Evolutionary conservation across 2,329 filamentous ascomycete genomes (phyloP), one percentile per base, ranked within the genome.

Genomic region (Colletotrichum incanum): DNA sequence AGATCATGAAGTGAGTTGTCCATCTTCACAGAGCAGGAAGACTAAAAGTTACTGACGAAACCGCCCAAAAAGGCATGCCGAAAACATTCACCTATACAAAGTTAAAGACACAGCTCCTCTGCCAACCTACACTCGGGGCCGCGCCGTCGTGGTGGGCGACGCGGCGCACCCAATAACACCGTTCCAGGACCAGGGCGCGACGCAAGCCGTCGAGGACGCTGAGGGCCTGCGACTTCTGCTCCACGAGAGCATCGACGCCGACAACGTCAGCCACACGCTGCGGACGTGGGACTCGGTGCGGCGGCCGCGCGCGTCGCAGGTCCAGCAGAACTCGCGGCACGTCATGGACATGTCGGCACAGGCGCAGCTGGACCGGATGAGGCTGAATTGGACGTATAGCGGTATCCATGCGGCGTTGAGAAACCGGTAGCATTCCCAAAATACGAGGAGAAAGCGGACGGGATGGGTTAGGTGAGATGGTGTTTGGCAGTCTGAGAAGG

Each of bases 41-140:
- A 26, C 4, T 28, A 3, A 18, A 5, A 45, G 5, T 6, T 9
- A 8, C 14, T 20, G 20, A 49, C 6, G 3, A 6, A 37, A 5
- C 1, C 8, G 20, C 20, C 9, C 5, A n/a, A n/a, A 47, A 28
- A 67, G 68, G 8, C 43, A 52, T 52, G 65, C 43, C 14, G 65
- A 72, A 2, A 31, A 59, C 16, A 59, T 72, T 34, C 31, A 59
- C 7, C 37, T 72, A 5, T 72, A 72, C 59, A 62, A 63, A 12
- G 69, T 69, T 52, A 63, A 49, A 12, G 85, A 86, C 71, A 73
- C 83, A 20, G 83, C 84, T 56, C 81, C 83, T 0, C 67, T 86
- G 14, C 70, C 73, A 2, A 80, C 75, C 6, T 84, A 81, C 81
- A 79, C 82, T n/a, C 50, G 64, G 28, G 72, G 72, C 11, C 54